These are phyloP conservation scores for Eucalyptus paniculata DNA, from an alignment of 345 rosid species.

Conservation along the genomic window DNA sequence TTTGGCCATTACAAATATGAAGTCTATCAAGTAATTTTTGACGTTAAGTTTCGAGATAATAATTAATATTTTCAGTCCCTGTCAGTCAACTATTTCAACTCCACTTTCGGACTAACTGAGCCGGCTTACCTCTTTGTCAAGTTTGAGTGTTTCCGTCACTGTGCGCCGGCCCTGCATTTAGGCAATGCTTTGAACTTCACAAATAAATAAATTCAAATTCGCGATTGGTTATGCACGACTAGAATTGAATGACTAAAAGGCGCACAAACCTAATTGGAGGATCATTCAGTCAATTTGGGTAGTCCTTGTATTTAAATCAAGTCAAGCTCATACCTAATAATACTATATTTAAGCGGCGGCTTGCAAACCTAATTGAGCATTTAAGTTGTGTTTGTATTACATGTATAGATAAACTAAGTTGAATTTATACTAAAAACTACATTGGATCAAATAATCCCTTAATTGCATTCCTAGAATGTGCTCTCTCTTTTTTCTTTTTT, in stretches of 20 bases:
- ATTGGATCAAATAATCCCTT: neutral
- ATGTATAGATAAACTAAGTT: neutral
- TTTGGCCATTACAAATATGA: neutral
- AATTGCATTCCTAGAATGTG: neutral
- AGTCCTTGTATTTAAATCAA: neutral
- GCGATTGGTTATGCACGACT: neutral
- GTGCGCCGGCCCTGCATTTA: neutral
- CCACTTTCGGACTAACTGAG: neutral
- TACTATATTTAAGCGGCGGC: neutral
- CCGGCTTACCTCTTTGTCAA: neutral
- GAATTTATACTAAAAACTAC: neutral
- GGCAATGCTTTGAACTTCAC: neutral
- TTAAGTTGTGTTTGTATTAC: neutral
- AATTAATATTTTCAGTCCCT: neutral
- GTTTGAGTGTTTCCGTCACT: neutral
- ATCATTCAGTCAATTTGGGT: neutral
- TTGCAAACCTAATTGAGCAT: neutral
- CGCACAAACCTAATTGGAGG: neutral
- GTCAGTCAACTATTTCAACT: neutral
- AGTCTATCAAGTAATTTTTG: neutral
- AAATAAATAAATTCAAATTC: neutral
- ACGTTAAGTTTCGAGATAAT: neutral
- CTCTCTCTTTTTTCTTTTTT: rapidly evolving
- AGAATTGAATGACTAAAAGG: neutral
- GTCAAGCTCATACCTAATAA: neutral